phyloP scores from a whole-genome alignment of 2,329 filamentous ascomycete species.

The Paecilomyces sp. region DNA sequence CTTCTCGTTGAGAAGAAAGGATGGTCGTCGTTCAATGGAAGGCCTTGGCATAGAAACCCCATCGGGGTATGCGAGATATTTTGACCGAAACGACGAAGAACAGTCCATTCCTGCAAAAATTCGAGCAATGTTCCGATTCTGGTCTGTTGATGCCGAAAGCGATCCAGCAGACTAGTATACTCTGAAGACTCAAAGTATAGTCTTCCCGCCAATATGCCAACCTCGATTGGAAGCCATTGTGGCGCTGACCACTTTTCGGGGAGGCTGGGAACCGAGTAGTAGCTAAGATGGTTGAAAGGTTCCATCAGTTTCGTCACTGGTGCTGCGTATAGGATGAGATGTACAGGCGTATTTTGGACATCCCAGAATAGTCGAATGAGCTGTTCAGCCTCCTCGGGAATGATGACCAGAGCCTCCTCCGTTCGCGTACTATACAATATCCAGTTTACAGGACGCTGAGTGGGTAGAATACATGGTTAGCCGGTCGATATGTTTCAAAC shows the following conservation, averaged over 20 bases:
- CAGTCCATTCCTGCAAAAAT: slow-evolving; percentile 29
- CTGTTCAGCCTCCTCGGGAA: slow-evolving; percentile 56
- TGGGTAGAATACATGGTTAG: slow-evolving; percentile 15
- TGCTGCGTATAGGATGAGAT: slow-evolving; percentile 52
- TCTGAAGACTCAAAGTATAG: slow-evolving; percentile 42
- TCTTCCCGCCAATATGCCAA: slow-evolving; percentile 55
- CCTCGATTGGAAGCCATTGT: slow-evolving; percentile 48
- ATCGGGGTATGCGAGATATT: slow-evolving; percentile 28
- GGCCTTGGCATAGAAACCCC: slow-evolving; percentile 26
- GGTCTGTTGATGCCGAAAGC: slow-evolving; percentile 3
- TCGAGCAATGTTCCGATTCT: slow-evolving; percentile 1
- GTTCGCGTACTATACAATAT: slow-evolving; percentile 32
- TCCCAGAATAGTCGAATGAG: slow-evolving; percentile 32
- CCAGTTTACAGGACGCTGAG: slow-evolving; percentile 50
- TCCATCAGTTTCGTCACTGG: slow-evolving; percentile 56
- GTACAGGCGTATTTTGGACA: slow-evolving; percentile 14
- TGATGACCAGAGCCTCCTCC: slow-evolving; percentile 47
- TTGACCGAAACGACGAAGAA: slow-evolving; percentile 24
- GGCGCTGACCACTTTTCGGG: slow-evolving; percentile 38
- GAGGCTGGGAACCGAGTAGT: slow-evolving; percentile 46
- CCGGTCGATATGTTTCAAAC: no score
- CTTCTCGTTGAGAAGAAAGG: slow-evolving; percentile 19
- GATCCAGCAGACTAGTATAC: slow-evolving; percentile 8
- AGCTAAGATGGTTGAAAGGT: slow-evolving; percentile 49
- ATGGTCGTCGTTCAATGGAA: slow-evolving; percentile 16